These are phyloP conservation scores for Verticillium albo-atrum DNA, from an alignment of 2,329 filamentous ascomycete species.

Conservation along the genomic window DNA sequence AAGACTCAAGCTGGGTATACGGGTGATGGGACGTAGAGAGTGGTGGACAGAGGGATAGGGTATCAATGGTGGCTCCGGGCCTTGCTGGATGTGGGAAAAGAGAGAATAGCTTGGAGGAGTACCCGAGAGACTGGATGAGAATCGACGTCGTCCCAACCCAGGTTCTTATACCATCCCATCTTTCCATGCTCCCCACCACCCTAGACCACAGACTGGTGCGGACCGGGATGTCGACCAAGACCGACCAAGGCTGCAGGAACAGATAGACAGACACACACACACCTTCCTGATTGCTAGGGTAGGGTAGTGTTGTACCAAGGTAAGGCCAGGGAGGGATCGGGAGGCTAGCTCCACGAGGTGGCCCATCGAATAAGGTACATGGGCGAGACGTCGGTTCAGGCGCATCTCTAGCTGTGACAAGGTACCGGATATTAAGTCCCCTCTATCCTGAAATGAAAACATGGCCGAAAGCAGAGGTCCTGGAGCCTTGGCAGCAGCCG, in stretches of 20 bases:
- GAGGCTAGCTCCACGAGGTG: not conserved
- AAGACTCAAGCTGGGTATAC: constrained; percentile 27
- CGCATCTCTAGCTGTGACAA: not conserved
- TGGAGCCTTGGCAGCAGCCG: not conserved
- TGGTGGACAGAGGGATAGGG: not conserved
- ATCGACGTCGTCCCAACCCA: not conserved
- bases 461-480: not conserved
- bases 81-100: not conserved
- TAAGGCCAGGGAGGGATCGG: not conserved
- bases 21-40: not conserved
- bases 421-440: not conserved
- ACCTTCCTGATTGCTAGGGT: no score
- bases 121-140: not conserved
- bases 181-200: not conserved
- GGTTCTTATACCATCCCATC: not conserved
- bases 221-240: not conserved
- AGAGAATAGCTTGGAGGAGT: not conserved
- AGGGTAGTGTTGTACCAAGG: not conserved
- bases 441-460: not conserved
- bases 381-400: not conserved
- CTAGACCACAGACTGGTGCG: not conserved
- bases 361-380: not conserved
- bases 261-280: no score
- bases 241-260: not conserved
- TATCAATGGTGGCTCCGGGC: not conserved